Base-by-base conservation (phyloP, 177 flowering plant species). In the Vitis hybrid region DNA sequence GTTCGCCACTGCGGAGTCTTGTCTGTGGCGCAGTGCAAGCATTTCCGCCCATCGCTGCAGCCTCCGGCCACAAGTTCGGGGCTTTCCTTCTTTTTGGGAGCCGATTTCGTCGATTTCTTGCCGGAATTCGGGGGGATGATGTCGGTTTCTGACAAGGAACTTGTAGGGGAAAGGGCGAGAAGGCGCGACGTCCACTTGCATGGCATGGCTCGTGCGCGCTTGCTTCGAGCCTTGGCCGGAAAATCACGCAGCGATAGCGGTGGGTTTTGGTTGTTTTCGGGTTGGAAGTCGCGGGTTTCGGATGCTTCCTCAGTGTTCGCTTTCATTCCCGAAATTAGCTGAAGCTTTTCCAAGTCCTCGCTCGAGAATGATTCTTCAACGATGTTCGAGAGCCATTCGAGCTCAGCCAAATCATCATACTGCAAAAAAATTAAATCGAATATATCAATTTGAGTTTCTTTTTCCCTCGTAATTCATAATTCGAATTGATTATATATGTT, bases 1-100 rank as follows among this genome's bases (percentile, higher is more conserved):
- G 90, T 86, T 69, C 92, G 76, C 92, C 92, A 88, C 71, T 88
- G 92, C 10, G 92, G 92, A 8, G 92, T 88, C 84, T 88, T 86
- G 62, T 88, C 92, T 3, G 92, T 83, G 11, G 85, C 84, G 68
- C 92, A 88, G 69, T 88, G 92, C 71, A 85, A 72, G 75, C 92
- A 88, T 70, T 66, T 83, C 64, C 92, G 75, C 3, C 84, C 90
- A 0, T 83, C 87, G 1, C 73, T 77, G 59, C 47, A 38, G 4
- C 59, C 64, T 3, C 51, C 69, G 0, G n/a, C 17, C 1, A 22
- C 74, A 0, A 49, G 54, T 1, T 66, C 73, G 33, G 70, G 28
- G 18, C 31, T 47, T 6, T 66, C 75, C 31, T 73, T 72, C 44
- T 78, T 75, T 62, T 73, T 60, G 65, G 68, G 20, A 7, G 33